Conservation (phyloP, 2,329 filamentous ascomycete genomes). For the Aspergillus intermedius region DNA sequence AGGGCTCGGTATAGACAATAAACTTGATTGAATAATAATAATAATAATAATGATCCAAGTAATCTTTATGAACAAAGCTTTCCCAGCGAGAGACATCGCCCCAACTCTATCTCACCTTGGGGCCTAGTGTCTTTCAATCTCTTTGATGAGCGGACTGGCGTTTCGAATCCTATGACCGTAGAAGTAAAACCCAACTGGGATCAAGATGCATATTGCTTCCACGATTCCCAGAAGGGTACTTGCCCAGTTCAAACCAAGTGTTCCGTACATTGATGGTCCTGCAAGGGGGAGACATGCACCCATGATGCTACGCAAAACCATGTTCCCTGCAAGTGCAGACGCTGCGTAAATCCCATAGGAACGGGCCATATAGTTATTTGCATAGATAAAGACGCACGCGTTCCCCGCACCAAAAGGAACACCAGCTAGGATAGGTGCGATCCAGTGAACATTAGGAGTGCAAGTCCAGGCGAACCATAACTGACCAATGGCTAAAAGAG, state of each 20-base stretch:
- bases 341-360: constrained; percentile 74
- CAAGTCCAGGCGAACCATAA: constrained; percentile 82
- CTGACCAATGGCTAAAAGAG: constrained; percentile 67
- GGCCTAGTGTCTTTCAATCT: too few species aligned
- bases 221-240: constrained; percentile 66
- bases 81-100: too few species aligned
- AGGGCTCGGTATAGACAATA: too few species aligned
- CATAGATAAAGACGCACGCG: constrained; percentile 69
- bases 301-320: constrained; percentile 61
- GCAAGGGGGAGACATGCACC: constrained; percentile 68
- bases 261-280: constrained; percentile 62
- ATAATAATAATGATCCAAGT: too few species aligned
- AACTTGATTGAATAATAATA: too few species aligned
- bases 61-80: too few species aligned
- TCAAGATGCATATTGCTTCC: constrained; percentile 64
- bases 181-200: constrained; percentile 67
- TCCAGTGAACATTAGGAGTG: constrained; percentile 70
- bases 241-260: constrained; percentile 67
- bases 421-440: constrained; percentile 67
- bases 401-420: constrained; percentile 75
- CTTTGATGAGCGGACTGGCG: constrained; percentile 30
- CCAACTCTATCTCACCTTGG: too few species aligned
- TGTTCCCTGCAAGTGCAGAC: constrained; percentile 68
- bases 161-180: constrained; percentile 49
- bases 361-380: constrained; percentile 67